Base-by-base conservation (phyloP, 805 yeast genomes). In the Candida namnaoensis region DNA sequence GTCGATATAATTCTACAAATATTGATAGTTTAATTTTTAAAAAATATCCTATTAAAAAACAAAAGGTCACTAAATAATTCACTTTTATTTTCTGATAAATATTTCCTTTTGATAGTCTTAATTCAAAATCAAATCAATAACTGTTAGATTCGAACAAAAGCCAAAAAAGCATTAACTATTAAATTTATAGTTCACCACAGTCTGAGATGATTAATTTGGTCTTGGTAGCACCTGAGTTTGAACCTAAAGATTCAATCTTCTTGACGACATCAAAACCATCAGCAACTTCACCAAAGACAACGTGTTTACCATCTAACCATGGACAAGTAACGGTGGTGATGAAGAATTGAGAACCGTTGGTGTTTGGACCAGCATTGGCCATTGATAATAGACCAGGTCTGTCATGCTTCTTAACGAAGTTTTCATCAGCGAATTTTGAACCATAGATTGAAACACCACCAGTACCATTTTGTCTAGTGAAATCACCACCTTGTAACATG, bases 361-460 rank as follows among this genome's bases (percentile, higher is more conserved):
- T 87, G 81, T 88, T 86, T 67, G 95, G 95, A 56, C 97, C 97
- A 50, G 97, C 95, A 65, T 91, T 91, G 65, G 97, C 97, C 97
- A 91, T 91, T 48, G 96, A 86, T 62, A 87, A 66, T 68, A 83
- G 69, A 76, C 88, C 75, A 74, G 95, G 80, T 66, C 79, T 72
- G 71, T 72, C 70, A 79, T 91, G 97, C 60, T 66, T 80, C 70
- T 71, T 70, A 60, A 57, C 50, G 61, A 84, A 84, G 76, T 82
- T 83, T 64, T 84, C 95, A 58, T 84, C 95, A 37, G 72, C 72
- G 67, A 84, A 84, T 62, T 74, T 80, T 46, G 74, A 79, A 54
- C 91, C 91, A 65, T 84, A 85, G 69, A 85, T 85, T 46, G 91
- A 82, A 68, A 82, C 83, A 68, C 99, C 99, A 66, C 99, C 99